These are phyloP conservation scores for Plasmodium inui DNA, from an alignment of 169 alveolate species.

Conservation along the genomic window DNA sequence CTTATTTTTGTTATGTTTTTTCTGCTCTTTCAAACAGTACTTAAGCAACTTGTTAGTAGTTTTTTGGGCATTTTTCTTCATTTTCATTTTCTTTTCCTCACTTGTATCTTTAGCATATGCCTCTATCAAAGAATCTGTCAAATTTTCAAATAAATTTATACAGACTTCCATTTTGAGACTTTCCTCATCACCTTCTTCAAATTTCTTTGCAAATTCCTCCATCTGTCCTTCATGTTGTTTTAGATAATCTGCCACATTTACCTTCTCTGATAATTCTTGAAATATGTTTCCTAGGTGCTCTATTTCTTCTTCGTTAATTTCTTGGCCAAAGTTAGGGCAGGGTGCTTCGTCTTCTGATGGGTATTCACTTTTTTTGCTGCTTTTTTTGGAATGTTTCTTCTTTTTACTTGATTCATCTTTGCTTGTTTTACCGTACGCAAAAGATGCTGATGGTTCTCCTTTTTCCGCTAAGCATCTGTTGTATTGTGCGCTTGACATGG, in stretches of 20 bases:
- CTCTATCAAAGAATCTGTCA: slow-evolving; percentile 3
- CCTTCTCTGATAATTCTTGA: slow-evolving; percentile 2
- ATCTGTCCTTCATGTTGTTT: background rate
- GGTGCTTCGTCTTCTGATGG: background rate
- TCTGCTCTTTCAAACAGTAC: background rate
- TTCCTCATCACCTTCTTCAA: background rate
- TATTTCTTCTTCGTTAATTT: background rate
- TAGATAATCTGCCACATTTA: background rate
- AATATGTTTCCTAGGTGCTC: slow-evolving; percentile 9
- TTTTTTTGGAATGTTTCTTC: background rate
- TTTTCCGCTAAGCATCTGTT: slow-evolving; percentile 2
- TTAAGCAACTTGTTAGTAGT: slow-evolving; percentile 13
- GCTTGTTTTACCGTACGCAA: background rate
- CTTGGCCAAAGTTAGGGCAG: background rate
- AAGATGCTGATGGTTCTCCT: background rate
- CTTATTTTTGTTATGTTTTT: background rate
- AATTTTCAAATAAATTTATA: background rate
- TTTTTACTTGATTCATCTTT: background rate
- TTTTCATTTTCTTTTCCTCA: background rate
- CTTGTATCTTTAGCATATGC: background rate
- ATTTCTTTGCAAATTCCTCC: slow-evolving; percentile 2
- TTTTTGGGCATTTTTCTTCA: background rate
- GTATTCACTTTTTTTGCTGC: background rate
- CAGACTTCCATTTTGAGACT: background rate
- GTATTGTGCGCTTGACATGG: background rate